These are phyloP conservation scores for Phylloporus sp. DNA, from an alignment of 768 basidiomycete genomes.

Conservation along the genomic window DNA sequence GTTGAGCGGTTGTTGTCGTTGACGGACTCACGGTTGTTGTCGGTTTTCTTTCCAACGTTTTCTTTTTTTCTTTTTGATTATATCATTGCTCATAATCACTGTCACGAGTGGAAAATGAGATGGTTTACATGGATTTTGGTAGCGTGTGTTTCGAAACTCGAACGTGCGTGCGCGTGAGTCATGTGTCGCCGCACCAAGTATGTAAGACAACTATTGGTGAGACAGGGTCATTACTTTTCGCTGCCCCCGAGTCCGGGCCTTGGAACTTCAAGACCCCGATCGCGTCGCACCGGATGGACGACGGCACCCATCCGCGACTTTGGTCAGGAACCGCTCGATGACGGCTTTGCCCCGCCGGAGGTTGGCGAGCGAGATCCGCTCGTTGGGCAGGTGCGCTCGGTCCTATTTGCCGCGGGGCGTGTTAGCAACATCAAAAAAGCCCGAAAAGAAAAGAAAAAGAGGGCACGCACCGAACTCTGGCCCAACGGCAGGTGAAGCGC, in stretches of 20 bases:
- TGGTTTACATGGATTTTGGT: too few relatives aligned
- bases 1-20: too few relatives aligned
- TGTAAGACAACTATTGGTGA: too few relatives aligned
- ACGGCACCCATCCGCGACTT: constrained; percentile 36
- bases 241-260: too few relatives aligned
- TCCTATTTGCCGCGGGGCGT: constrained; percentile 47
- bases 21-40: neutral
- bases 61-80: neutral
- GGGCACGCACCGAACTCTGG: constrained; percentile 67
- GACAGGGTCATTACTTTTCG: too few relatives aligned
- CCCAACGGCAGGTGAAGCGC: constrained; percentile 94
- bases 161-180: neutral
- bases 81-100: neutral
- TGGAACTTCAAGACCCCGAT: neutral
- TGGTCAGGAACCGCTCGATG: constrained; percentile 65
- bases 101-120: neutral
- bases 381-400: constrained; percentile 91
- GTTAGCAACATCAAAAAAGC: neutral
- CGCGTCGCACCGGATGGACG: neutral
- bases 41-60: neutral
- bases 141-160: neutral
- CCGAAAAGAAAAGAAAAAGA: too few relatives aligned
- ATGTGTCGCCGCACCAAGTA: too few relatives aligned
- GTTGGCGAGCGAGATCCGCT: constrained; percentile 82
- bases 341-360: constrained; percentile 74